Evolutionary conservation across 352 stramenopile genomes (phyloP), one percentile per base, ranked within the genome.

Genomic region (Phytophthora vignae): DNA sequence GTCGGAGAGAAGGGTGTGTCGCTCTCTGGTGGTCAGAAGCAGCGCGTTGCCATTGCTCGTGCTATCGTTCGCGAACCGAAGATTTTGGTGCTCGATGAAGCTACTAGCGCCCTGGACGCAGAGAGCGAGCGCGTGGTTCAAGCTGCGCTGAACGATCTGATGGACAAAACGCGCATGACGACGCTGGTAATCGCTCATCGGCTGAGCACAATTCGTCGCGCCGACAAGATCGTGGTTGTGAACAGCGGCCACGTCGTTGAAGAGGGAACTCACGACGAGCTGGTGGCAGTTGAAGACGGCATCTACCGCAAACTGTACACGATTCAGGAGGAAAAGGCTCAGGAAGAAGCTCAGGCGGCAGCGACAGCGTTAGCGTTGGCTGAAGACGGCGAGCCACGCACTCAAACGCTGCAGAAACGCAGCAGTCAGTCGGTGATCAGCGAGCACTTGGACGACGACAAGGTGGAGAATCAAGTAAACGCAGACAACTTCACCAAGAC

Each of bases 1-100:
- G 76, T 84, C 1, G 79, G 79, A 2, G 72, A 82, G 67, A 83
- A 87, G 36, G 92, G 92, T 11, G 78, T 87, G 4, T 83, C 87
- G 19, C 76, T 99, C 7, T 98, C 89, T n/a, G 97, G 76, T 25
- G 77, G 79, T 10, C 71, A 85, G 60, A 78, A 78, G 27, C 71
- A 78, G 27, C 71, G 97, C n/a, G 54, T 92, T 1, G 85, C 84
- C 1, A 87, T 92, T 17, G 84, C 84, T 17, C 72, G 84, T 14
- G 84, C 84, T 11, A 63, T 92, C 9, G 56, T 88, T 0, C 78
- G 76, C 0, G 64, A 88, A 9, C 79, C 82, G 2, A 83, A 84
- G 40, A 82, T 92, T 11, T 36, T 92, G 14, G 68, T 92, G 6
- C 67, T 92, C 14, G 84, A 90, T 29, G 84, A 91, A 58, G 84